These are phyloP conservation scores for Diaporthe velutina DNA, from an alignment of 2,329 filamentous ascomycete genomes.

Conservation along the genomic window DNA sequence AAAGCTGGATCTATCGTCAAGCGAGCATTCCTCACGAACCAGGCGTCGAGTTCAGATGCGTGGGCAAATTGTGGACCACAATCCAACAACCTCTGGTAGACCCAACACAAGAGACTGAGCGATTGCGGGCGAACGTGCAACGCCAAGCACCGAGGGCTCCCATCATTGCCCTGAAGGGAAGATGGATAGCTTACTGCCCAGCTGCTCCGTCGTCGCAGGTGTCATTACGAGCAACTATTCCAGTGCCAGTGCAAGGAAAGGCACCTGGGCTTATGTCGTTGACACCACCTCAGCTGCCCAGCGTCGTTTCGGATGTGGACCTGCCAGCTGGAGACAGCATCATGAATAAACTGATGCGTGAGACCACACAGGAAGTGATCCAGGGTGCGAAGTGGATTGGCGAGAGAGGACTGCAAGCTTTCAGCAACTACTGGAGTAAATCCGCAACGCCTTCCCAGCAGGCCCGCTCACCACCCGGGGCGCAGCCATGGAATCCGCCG, in stretches of 20 bases:
- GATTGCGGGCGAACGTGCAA: slow-evolving; percentile 52
- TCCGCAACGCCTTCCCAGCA: slow-evolving; percentile 57
- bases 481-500: slow-evolving; percentile 62
- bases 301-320: slow-evolving; percentile 76
- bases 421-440: slow-evolving; percentile 85
- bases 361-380: slow-evolving; percentile 83
- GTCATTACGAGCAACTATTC: slow-evolving; percentile 75
- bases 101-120: slow-evolving; percentile 60
- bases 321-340: slow-evolving; percentile 79
- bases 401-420: slow-evolving; percentile 81
- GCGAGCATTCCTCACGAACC: slow-evolving; percentile 57
- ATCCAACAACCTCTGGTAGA: slow-evolving; percentile 74
- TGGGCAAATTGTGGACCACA: slow-evolving; percentile 93
- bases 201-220: slow-evolving; percentile 78
- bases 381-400: slow-evolving; percentile 82
- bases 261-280: slow-evolving; percentile 70
- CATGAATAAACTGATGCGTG: slow-evolving; percentile 82
- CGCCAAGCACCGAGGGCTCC: slow-evolving; percentile 68
- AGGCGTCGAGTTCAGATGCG: slow-evolving; percentile 69
- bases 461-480: slow-evolving; percentile 57
- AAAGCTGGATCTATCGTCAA: slow-evolving; percentile 83
- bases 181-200: slow-evolving; percentile 84
- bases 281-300: slow-evolving; percentile 77
- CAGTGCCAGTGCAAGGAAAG: slow-evolving; percentile 67
- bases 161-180: slow-evolving; percentile 76